Conservation (phyloP, 2,329 filamentous ascomycete species). For the Pyricularia sp. region DNA sequence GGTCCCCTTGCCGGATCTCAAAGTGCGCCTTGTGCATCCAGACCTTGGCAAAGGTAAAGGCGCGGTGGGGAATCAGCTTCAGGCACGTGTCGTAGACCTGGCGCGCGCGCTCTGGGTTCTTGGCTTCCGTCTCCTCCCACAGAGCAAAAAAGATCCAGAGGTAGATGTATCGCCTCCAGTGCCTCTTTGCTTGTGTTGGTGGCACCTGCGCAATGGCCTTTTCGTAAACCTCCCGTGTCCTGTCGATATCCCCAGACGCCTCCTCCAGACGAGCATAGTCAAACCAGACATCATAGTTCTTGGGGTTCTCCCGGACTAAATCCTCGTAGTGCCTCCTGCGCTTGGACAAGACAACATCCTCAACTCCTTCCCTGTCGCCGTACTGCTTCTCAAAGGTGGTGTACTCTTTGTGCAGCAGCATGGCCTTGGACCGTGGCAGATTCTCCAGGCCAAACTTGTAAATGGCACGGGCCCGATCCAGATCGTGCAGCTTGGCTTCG, state of each 20-base stretch:
- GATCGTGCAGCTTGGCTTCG: conserved; percentile 88
- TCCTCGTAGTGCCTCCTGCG: conserved; percentile 88
- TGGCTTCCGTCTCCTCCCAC: conserved; percentile 81
- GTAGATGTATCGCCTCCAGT: conserved; percentile 96
- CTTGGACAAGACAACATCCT: conserved; percentile 92
- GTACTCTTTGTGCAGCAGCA: conserved; percentile 79
- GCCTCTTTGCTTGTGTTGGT: conserved; percentile 88
- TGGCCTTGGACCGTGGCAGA: conserved; percentile 75
- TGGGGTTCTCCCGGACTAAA: conserved; percentile 81
- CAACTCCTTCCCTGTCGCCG: conserved; percentile 82
- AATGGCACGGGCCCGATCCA: conserved; percentile 83
- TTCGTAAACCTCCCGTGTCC: conserved; percentile 87
- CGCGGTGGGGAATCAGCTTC: conserved; percentile 82
- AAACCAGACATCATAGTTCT: conserved; percentile 96
- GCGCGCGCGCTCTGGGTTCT: conserved; percentile 63
- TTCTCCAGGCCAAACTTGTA: conserved; percentile 95
- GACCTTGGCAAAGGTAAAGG: conserved; percentile 93
- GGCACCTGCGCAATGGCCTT: conserved; percentile 90
- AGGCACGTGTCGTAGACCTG: conserved; percentile 88
- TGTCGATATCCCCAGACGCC: conserved; percentile 64
- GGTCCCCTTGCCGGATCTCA: conserved; percentile 74
- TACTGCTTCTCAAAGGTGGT: conserved; percentile 98
- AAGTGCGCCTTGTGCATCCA: conserved; percentile 93
- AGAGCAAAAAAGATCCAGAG: conserved; percentile 96
- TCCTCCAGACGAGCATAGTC: conserved; percentile 90